Evolutionary conservation across 306 rosid genomes (phyloP), one percentile per base, ranked within the genome.

Genomic region (Hippophae rhamnoides): DNA sequence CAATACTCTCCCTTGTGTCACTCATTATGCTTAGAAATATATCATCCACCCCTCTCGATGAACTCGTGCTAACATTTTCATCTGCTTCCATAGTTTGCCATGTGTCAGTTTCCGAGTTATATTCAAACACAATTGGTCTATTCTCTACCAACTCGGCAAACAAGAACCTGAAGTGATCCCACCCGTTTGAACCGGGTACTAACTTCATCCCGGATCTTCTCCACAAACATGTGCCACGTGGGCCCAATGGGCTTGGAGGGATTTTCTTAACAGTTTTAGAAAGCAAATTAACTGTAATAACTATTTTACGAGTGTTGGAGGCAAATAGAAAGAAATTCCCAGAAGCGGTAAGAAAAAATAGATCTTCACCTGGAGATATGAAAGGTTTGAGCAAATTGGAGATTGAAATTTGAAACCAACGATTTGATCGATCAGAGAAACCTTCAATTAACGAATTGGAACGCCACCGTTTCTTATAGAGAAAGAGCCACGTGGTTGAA

Each of bases 171-270:
- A 77, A 83, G 1, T 72, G 68, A 40, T 46, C 78, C 57, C 78
- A 77, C 7, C 72, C 74, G 58, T 55, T 13, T 0, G 74, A 65
- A 6, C 72, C 72, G 25, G 82, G 55, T 0, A 83, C 74, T 5
- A 83, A 67, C 59, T 78, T 80, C 86, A 77, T 77, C 1, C 86
- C 89, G 26, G 84, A 80, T 60, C 89, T 73, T 23, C 89, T 47
- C 89, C 89, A 83, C 0, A 81, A 83, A 0, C 84, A 77, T 1
- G 84, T 83, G 78, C 86, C 80, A 38, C 89, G 89, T 48, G 84
- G 86, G 23, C 86, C 89, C 14, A 80, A 47, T 0, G 89, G 86
- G 10, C 80, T 77, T 0, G 84, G 89, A 0, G 89, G 89, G 61
- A 83, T 75, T 40, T 57, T 77, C 52, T 64, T 80, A 25, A 83